These are phyloP conservation scores for Pisolithus thermaeus DNA, from an alignment of 1,284 basidiomycete genomes.

Conservation along the genomic window DNA sequence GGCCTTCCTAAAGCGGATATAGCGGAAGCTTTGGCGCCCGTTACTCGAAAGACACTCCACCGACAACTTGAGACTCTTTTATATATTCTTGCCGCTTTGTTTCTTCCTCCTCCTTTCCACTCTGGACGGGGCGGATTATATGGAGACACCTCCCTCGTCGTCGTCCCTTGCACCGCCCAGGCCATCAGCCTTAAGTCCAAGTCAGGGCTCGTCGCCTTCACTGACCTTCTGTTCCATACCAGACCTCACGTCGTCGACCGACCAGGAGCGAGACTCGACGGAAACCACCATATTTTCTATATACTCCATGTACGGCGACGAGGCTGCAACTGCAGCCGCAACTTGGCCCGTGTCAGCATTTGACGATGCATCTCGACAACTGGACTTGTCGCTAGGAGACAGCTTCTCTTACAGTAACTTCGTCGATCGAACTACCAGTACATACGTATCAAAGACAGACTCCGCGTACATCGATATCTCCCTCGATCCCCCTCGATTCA, in stretches of 20 bases:
- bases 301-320: slow-evolving; percentile 72
- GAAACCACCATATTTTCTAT: slow-evolving; percentile 72
- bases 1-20: neutral
- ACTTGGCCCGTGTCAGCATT: slow-evolving; percentile 37
- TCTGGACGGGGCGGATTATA: slow-evolving; percentile 17
- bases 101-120: neutral
- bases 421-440: slow-evolving; percentile 15
- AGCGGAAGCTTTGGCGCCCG: too few relatives aligned
- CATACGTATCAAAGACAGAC: slow-evolving; percentile 10
- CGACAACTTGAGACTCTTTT: neutral
- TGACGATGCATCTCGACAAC: slow-evolving; percentile 24
- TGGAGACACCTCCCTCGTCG: slow-evolving; percentile 35
- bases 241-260: slow-evolving; percentile 24
- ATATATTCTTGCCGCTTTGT: slow-evolving; percentile 1
- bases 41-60: too few relatives aligned
- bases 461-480: slow-evolving; percentile 13
- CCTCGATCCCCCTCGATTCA: slow-evolving; percentile 7
- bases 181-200: slow-evolving; percentile 22
- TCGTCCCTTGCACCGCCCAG: slow-evolving; percentile 39
- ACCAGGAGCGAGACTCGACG: slow-evolving; percentile 36
- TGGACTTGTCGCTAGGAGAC: slow-evolving; percentile 29
- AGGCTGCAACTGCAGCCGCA: slow-evolving; percentile 24
- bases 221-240: slow-evolving; percentile 30
- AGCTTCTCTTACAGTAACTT: slow-evolving; percentile 24
- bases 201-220: slow-evolving; percentile 16